These are phyloP conservation scores for Pleurotus tuber-regium DNA, from an alignment of 768 basidiomycete species.

Conservation along the genomic window DNA sequence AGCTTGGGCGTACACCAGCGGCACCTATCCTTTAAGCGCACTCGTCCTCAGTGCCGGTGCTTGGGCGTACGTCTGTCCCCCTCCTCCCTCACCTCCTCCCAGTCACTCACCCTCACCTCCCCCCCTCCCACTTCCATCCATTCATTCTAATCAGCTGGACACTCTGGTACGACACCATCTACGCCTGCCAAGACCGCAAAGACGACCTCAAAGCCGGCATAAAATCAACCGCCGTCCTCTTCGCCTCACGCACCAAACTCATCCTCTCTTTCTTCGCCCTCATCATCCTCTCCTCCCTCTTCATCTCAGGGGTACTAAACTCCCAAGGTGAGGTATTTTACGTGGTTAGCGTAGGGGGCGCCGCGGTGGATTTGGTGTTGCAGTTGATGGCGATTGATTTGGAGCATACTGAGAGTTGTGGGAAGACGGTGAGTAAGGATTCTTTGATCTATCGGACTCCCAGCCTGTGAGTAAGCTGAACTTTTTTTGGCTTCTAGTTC, in stretches of 20 bases:
- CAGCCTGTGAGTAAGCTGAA: too few relatives aligned
- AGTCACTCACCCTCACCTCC: not conserved
- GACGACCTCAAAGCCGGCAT: conserved; percentile 59
- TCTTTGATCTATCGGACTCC: not conserved
- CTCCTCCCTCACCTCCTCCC: not conserved
- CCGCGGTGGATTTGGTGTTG: conserved; percentile 15
- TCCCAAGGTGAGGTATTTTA: conserved; percentile 18
- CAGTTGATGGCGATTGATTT: conserved; percentile 17
- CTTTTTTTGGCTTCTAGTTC: too few relatives aligned
- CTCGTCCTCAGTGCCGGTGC: conserved; percentile 7
- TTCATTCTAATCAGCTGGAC: not conserved
- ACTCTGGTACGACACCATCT: conserved; percentile 45
- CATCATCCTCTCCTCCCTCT: conserved; percentile 21
- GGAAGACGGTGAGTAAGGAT: not conserved
- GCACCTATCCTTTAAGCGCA: conserved; percentile 11
- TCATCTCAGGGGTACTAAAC: conserved; percentile 25
- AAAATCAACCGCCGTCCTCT: conserved; percentile 63
- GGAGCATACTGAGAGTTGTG: conserved; percentile 2
- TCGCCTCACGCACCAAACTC: conserved; percentile 40
- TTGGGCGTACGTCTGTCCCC: not conserved
- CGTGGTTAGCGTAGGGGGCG: conserved; percentile 15
- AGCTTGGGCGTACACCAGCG: conserved; percentile 21
- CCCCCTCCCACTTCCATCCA: not conserved
- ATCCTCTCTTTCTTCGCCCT: conserved; percentile 41
- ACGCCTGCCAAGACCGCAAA: conserved; percentile 56